Evolutionary conservation across 1,139 yeast genomes (phyloP).

Genomic region (Suhomyces wounanorum): DNA sequence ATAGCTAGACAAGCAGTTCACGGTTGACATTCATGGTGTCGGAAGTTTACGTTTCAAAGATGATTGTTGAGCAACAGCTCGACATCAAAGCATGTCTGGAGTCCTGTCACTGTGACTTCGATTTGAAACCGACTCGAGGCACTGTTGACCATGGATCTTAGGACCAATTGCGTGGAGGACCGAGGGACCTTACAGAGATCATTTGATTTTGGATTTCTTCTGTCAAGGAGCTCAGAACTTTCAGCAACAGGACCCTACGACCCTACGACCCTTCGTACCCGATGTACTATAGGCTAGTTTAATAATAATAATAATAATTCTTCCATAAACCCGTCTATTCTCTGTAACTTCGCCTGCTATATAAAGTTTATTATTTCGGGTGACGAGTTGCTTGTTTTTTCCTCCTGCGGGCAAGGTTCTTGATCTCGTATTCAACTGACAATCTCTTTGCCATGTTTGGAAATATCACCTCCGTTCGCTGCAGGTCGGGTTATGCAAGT

Average conservation of each 20-base stretch:
- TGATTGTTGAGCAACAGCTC: conserved; percentile 10
- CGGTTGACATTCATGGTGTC: conserved; percentile 13
- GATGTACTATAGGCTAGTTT: conserved; percentile 3
- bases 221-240: neutral
- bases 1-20: neutral
- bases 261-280: conserved; percentile 6
- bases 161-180: neutral
- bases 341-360: neutral
- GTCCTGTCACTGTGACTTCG: neutral
- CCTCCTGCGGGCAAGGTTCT: conserved; percentile 2
- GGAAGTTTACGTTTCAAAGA: conserved; percentile 11
- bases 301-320: conserved; percentile 1
- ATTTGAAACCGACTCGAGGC: conserved; percentile 12
- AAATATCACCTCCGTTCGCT: neutral
- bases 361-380: neutral
- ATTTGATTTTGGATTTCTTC: too few relatives aligned
- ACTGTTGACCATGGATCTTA: conserved; percentile 8
- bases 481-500: neutral
- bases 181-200: neutral
- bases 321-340: conserved; percentile 1
- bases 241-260: neutral
- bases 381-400: conserved; percentile 1
- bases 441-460: neutral
- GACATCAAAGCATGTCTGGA: conserved; percentile 11
- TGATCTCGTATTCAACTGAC: conserved; percentile 4